Conservation (phyloP, 352 stramenopile genomes). For the Phytophthora cajani region DNA sequence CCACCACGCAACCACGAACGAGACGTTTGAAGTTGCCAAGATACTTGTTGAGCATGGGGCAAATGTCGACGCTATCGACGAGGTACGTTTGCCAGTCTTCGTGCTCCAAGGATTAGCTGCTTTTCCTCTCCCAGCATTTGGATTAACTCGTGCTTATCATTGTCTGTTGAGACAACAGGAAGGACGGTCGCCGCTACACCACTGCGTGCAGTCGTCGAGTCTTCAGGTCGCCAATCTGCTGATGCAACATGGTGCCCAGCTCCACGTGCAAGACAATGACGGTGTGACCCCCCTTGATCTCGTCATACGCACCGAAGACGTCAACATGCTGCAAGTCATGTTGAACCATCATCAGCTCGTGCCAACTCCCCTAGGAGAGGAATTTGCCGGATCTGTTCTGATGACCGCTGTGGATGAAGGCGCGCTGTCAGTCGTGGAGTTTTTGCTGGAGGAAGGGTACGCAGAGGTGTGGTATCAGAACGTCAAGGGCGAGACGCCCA, state of each 20-base stretch:
- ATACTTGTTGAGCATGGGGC: slow-evolving; percentile 7
- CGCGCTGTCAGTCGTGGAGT: slow-evolving; percentile 13
- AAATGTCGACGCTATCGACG: slow-evolving; percentile 1
- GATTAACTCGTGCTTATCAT: background rate
- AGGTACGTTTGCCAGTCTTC: slow-evolving; percentile 4
- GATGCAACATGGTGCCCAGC: slow-evolving; percentile 12
- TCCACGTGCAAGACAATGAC: slow-evolving; percentile 14
- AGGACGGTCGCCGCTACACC: slow-evolving; percentile 20
- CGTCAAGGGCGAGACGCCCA: slow-evolving; percentile 11
- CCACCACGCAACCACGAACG: slow-evolving; percentile 15
- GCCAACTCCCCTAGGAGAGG: slow-evolving; percentile 8
- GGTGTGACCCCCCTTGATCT: slow-evolving; percentile 16
- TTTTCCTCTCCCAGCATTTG: background rate
- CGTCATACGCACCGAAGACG: slow-evolving; percentile 14
- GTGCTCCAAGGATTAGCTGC: no score
- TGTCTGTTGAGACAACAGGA: slow-evolving; percentile 6
- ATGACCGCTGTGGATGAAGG: slow-evolving; percentile 19
- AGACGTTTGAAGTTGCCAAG: slow-evolving; percentile 13
- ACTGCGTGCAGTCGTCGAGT: slow-evolving; percentile 23
- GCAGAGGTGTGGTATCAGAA: slow-evolving; percentile 8
- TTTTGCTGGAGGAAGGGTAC: slow-evolving; percentile 30
- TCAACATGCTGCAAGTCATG: slow-evolving; percentile 30
- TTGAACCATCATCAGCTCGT: slow-evolving; percentile 32
- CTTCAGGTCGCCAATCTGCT: slow-evolving; percentile 26
- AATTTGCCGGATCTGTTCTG: slow-evolving; percentile 22